Evolutionary conservation across 225 moss, liverwort and hornwort species (phyloP).

Genomic region (Rhytidiadelphus loreus): DNA sequence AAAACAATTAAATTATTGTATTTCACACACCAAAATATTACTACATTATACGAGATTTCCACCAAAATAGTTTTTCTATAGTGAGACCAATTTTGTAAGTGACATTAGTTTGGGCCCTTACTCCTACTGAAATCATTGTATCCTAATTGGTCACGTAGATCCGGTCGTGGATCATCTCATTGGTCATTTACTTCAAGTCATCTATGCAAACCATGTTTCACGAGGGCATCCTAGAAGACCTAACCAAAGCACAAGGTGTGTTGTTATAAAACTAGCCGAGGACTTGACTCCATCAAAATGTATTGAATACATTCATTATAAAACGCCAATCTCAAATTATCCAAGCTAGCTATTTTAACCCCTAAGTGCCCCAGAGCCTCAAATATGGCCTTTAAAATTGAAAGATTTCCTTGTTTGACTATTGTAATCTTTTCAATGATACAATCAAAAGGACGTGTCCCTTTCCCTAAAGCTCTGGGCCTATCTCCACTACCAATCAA

Average conservation of each 20-base stretch:
- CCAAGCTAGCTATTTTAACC: not conserved
- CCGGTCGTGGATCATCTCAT: not conserved
- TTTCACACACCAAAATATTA: not conserved
- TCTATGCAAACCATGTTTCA: rapidly evolving
- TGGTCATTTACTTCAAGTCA: not conserved
- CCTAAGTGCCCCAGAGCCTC: too few species aligned
- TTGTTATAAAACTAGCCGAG: not conserved
- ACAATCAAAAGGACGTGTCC: too few species aligned
- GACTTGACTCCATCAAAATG: not conserved
- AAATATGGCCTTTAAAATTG: too few species aligned
- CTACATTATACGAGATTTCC: not conserved
- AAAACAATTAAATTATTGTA: not conserved
- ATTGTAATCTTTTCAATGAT: too few species aligned
- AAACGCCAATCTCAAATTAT: too few species aligned
- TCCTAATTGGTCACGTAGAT: not conserved
- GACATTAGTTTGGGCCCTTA: not conserved
- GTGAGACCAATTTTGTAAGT: too few species aligned
- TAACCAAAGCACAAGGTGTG: not conserved
- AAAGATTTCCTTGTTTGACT: too few species aligned
- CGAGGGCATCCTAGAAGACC: too few species aligned
- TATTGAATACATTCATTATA: not conserved
- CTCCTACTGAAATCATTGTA: too few species aligned
- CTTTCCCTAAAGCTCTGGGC: too few species aligned
- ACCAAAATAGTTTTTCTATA: not conserved
- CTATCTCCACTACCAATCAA: too few species aligned